phyloP scores from a whole-genome alignment of 2,329 filamentous ascomycete species.

The Dothidotthia symphoricarpi region DNA sequence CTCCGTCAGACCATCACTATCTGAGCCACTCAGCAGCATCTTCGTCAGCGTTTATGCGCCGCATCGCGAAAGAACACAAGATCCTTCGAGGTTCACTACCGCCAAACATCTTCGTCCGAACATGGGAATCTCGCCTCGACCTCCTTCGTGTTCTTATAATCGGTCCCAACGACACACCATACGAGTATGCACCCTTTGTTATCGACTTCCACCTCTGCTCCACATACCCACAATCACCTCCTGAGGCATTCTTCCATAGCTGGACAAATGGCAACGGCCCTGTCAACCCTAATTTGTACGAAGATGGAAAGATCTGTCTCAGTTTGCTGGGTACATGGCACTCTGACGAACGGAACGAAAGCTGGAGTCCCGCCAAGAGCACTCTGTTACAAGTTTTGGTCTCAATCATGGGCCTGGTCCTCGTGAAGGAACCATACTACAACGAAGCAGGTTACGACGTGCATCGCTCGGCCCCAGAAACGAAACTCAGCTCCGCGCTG shows the following conservation, averaged over 20 bases:
- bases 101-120: constrained; percentile 56
- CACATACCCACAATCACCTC: constrained; percentile 53
- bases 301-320: constrained; percentile 62
- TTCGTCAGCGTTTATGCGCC: constrained; percentile 47
- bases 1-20: constrained; percentile 42
- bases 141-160: constrained; percentile 59
- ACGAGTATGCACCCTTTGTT: constrained; percentile 61
- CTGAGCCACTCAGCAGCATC: constrained; percentile 41
- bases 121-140: constrained; percentile 60
- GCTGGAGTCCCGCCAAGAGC: constrained; percentile 54
- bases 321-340: constrained; percentile 61
- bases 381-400: constrained; percentile 59
- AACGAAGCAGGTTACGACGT: constrained; percentile 63
- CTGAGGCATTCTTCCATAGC: constrained; percentile 58
- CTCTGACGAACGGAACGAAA: constrained; percentile 52
- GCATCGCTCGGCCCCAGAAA: constrained; percentile 48
- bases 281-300: constrained; percentile 64
- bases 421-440: constrained; percentile 62
- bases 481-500: constrained; percentile 47
- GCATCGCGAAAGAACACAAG: constrained; percentile 57
- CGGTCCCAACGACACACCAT: constrained; percentile 59
- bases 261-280: constrained; percentile 55
- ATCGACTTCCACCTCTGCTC: constrained; percentile 56
- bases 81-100: constrained; percentile 58
- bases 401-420: constrained; percentile 56